Conservation (phyloP, 1,139 yeast genomes). For the Magnusiomyces magnusii region DNA sequence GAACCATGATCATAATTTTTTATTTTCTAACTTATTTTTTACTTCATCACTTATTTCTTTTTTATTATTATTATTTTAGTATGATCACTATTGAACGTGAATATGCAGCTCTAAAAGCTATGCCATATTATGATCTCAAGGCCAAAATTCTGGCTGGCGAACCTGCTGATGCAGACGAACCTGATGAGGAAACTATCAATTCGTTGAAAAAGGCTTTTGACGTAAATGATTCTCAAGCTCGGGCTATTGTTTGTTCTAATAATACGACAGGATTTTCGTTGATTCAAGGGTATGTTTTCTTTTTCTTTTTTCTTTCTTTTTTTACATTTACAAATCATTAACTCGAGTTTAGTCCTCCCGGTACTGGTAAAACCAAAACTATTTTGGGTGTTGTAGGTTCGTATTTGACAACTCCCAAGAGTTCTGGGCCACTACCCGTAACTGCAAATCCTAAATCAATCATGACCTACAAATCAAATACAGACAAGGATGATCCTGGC, state of each 20-base stretch:
- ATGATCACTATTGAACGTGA: constrained; percentile 94
- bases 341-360: constrained; percentile 53
- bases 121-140: constrained; percentile 70
- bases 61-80: constrained; percentile 18
- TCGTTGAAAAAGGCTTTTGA: constrained; percentile 40
- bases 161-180: constrained; percentile 39
- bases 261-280: constrained; percentile 69
- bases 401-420: constrained; percentile 42
- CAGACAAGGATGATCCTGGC: not conserved
- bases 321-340: constrained; percentile 1
- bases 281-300: constrained; percentile 59
- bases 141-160: constrained; percentile 56
- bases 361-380: constrained; percentile 97
- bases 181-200: constrained; percentile 37
- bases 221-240: constrained; percentile 84
- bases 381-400: constrained; percentile 88
- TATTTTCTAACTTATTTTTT: no score
- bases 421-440: constrained; percentile 24
- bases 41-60: not conserved
- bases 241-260: constrained; percentile 72
- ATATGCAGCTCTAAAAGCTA: constrained; percentile 70
- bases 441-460: constrained; percentile 34
- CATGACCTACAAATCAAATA: constrained; percentile 17
- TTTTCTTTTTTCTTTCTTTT: not conserved
- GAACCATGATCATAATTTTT: no score